Base-by-base conservation (phyloP, 257 asterid species). In the Cynanchum wilfordii region DNA sequence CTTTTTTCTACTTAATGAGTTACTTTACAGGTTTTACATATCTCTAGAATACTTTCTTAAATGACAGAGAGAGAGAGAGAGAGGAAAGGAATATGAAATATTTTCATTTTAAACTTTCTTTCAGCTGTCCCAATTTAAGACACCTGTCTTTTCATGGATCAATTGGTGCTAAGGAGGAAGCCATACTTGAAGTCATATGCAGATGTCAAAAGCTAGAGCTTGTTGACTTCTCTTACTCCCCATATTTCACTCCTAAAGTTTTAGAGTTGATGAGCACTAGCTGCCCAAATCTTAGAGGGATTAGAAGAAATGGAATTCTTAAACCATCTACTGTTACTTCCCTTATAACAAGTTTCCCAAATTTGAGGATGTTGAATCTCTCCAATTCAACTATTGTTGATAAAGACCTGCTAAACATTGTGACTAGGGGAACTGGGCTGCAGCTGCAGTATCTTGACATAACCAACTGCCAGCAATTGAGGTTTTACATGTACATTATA, bases 81-180 rank as follows among this genome's bases (percentile, higher is more conserved):
- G 38, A 36, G 0, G n/a, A n/a, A n/a, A n/a, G n/a, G n/a, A n/a
- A 36, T 36, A 2, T 36, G 40, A 36, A 36, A 36, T 36, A 36
- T 36, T 29, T 75, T 33, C 38, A 54, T 38, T 19, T 44, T 58
- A 42, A 59, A 10, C 60, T 54, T 69, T 45, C 59, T 52, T 75
- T 38, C 75, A 82, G 86, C 69, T 86, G 86, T 67, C 86, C 85
- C 27, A 84, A 84, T 59, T 76, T 86, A 81, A 84, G 80, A 68
- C 84, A 82, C 80, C 25, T 86, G 38, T 86, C 87, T 3, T 84
- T 86, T 76, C 90, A 84, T 76, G 86, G 90, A 79, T 86, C 90
- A 58, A 29, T 56, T 69, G 22, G 60, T 79, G 88, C 87, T 19
- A 71, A 80, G 16, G 68, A 84, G 57, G 80, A 73, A 78, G 82